Evolutionary conservation across 129 eudicot genomes (phyloP), one percentile per base, ranked within the genome.

Genomic region (Saposhnikovia divaricata): DNA sequence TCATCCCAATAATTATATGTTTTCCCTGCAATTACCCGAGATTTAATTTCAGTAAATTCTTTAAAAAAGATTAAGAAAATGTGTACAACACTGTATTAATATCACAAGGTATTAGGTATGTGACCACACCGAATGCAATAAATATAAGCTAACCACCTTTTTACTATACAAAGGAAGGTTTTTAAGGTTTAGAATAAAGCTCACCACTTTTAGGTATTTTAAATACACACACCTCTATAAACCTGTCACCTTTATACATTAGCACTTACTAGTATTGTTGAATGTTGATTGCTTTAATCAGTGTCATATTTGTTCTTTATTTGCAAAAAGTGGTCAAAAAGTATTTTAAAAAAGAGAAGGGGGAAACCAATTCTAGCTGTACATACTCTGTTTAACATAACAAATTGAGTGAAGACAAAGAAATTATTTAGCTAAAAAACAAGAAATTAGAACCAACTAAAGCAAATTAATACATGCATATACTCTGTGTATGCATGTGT

Each of bases 1-100:
- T 88, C 78, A 77, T 92, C 46, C 89, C 92, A 88, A 0, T 44
- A 48, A 16, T 72, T 69, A 39, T 81, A 9, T n/a, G 69, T 46
- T 59, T 66, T 55, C 34, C 89, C 98, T 90, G 89, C 87, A 25
- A 4, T 13, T 2, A 16, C 28, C 19, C 37, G 12, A 44, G 12
- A 23, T n/a, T 73, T 14, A 73, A 18, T 51, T 21, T 23, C 43
- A 5, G 5, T 4, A 40, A 40, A 45, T 34, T 16, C 42, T 40
- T 72, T 72, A 70, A 37, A 34, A 34, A 13, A 7, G 15, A 38
- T 70, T 0, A 39, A 51, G 3, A n/a, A 59, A 23, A 7, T 59
- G 11, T 59, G 34, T n/a, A 61, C 34, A 69, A 15, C 74, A 11
- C n/a, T 69, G 38, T 1, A 69, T 5, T 14, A 69, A 34, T 69